Percentiles rank a stretch among this genome's conserved stretches.
Conservation (phyloP, 495 filamentous ascomycete species). For the Thozetella sp. region DNA sequence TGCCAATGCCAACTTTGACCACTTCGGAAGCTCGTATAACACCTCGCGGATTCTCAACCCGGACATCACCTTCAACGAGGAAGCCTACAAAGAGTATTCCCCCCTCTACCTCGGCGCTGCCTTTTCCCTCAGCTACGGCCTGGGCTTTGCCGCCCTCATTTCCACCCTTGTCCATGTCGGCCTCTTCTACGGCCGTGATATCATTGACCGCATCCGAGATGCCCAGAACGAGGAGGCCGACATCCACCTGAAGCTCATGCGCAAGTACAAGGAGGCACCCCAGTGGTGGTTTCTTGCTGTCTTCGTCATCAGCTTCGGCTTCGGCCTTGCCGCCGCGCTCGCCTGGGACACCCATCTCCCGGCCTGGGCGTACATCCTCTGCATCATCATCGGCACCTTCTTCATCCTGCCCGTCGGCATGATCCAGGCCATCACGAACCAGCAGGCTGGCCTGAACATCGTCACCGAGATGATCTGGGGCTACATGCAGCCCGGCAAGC, state of each 20-base stretch:
- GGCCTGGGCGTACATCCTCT: constrained; percentile 66
- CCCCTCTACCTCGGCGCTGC: constrained; percentile 64
- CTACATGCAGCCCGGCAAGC: constrained; percentile 67
- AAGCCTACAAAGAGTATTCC: constrained; percentile 58
- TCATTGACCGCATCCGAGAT: constrained; percentile 52
- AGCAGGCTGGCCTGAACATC: constrained; percentile 66
- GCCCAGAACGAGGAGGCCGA: constrained; percentile 63
- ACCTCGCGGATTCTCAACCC: constrained; percentile 49
- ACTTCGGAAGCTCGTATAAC: constrained; percentile 57
- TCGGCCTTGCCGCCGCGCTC: constrained; percentile 52
- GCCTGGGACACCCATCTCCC: constrained; percentile 66
- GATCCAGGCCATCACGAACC: constrained; percentile 68
- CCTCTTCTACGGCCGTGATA: constrained; percentile 64
- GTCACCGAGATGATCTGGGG: constrained; percentile 72
- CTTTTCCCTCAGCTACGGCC: constrained; percentile 64
- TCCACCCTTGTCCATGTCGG: constrained; percentile 64
- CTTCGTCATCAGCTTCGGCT: constrained; percentile 41
- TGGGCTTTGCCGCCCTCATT: constrained; percentile 69
- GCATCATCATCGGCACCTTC: constrained; percentile 53
- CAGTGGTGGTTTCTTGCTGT: constrained; percentile 56
- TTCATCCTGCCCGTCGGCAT: constrained; percentile 58
- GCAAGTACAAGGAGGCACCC: constrained; percentile 55
- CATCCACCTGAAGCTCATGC: constrained; percentile 65
- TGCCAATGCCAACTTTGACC: constrained; percentile 59
- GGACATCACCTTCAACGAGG: constrained; percentile 48